Evolutionary conservation across 495 filamentous ascomycete genomes (phyloP).

Genomic region (Penicillium tannophilum): DNA sequence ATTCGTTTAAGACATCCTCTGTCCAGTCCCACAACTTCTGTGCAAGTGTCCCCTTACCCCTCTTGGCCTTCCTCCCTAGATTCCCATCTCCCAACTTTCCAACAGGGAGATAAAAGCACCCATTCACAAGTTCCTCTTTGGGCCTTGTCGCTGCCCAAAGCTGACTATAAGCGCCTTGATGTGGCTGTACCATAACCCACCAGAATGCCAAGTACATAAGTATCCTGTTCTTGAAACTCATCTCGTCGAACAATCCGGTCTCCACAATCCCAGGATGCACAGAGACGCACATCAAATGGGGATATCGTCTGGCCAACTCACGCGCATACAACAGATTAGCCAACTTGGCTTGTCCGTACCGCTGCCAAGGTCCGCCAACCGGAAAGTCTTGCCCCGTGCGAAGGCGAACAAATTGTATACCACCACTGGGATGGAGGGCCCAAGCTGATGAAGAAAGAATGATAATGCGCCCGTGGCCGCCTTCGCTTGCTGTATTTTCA

Average conservation of each 20-base stretch:
- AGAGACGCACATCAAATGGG: background rate
- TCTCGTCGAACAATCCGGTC: background rate
- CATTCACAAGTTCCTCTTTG: constrained; percentile 1
- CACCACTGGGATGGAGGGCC: constrained; percentile 1
- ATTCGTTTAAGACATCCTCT: background rate
- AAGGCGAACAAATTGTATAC: constrained; percentile 3
- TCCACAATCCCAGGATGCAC: background rate
- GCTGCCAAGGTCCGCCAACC: background rate
- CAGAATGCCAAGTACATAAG: background rate
- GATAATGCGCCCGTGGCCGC: constrained; percentile 5
- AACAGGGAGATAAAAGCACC: constrained; percentile 4
- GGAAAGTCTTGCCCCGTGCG: background rate
- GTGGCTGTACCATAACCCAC: constrained; percentile 1
- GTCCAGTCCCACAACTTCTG: constrained; percentile 4
- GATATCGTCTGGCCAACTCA: constrained; percentile 1
- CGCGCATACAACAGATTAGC: constrained; percentile 7
- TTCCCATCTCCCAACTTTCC: background rate
- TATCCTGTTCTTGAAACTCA: background rate
- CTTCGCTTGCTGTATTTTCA: background rate
- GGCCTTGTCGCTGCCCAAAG: constrained; percentile 4
- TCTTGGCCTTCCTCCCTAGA: background rate
- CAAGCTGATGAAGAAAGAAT: constrained; percentile 1
- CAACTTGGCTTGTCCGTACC: constrained; percentile 6
- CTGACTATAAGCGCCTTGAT: constrained; percentile 4
- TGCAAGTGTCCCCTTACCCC: background rate